These are phyloP conservation scores for Coemansia sp. DNA, from an alignment of 192 early-diverging fungal species.

Conservation along the genomic window DNA sequence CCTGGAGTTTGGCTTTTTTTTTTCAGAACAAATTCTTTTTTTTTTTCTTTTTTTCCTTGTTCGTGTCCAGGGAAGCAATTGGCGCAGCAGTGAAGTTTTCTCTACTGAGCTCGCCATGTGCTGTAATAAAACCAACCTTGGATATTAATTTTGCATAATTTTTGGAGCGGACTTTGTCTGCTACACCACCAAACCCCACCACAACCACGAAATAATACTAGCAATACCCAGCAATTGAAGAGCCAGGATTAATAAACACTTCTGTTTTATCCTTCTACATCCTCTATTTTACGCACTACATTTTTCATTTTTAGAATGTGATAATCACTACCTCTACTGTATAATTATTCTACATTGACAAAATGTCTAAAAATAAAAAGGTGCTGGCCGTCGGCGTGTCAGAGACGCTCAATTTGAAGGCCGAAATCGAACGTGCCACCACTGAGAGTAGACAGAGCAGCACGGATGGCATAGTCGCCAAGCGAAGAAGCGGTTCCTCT, in stretches of 20 bases:
- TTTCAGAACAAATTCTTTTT: too few species aligned
- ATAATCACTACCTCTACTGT: neutral
- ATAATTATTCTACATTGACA: neutral
- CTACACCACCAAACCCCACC: slow-evolving; percentile 11
- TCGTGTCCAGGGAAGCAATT: slow-evolving; percentile 37
- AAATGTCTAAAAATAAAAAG: neutral
- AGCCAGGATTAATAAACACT: too few species aligned
- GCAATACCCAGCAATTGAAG: too few species aligned
- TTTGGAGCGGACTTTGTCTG: slow-evolving; percentile 30
- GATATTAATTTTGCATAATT: slow-evolving; percentile 40
- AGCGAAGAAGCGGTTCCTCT: neutral
- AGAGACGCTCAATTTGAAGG: slow-evolving; percentile 28
- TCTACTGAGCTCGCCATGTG: slow-evolving; percentile 34
- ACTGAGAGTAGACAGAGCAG: slow-evolving; percentile 20
- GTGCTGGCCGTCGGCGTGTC: slow-evolving; percentile 22
- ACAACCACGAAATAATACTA: neutral
- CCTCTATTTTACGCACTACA: too few species aligned
- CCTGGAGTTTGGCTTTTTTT: too few species aligned
- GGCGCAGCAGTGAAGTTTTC: slow-evolving; percentile 22
- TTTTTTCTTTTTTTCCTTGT: slow-evolving; percentile 2
- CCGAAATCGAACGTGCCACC: slow-evolving; percentile 36
- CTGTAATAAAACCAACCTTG: slow-evolving; percentile 23
- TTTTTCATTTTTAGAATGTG: too few species aligned
- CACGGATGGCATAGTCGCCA: slow-evolving; percentile 1
- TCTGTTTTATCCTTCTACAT: too few species aligned